Evolutionary conservation across 2,329 filamentous ascomycete genomes (phyloP), one percentile per base, ranked within the genome.

Genomic region (Phyllosticta paracitricarpa): DNA sequence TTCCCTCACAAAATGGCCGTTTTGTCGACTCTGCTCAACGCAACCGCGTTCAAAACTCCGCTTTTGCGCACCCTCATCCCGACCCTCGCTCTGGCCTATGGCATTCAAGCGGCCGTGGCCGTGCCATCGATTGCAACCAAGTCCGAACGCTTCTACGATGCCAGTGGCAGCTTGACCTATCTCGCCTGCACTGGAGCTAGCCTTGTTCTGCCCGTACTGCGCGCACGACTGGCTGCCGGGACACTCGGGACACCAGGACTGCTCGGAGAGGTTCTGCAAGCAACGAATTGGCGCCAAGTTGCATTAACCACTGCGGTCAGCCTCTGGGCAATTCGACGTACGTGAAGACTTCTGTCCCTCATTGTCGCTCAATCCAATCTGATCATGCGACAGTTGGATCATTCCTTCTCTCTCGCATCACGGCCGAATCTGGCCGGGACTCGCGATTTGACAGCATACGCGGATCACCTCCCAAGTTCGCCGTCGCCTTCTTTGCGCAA

Each of bases 121-220:
- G 69, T 86, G 1, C 86, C 86, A 4, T 87, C 84, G 5, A 83
- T 87, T 63, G 64, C 79, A 26, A 75, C 77, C 33, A 79, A 84
- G 67, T 82, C 82, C 6, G 87, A 89, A 68, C 81, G 82, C 48
- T 87, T 87, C 76, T 89, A 87, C 70, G 87, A 89, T 69, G 71
- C 86, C 56, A 86, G 84, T 1, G 86, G 86, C 56, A 85, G 84
- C 14, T 68, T 86, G 33, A 88, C 86, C 2, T 87, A 86, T 68
- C 77, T 89, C 48, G 82, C 83, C 59, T 85, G 85, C 69, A 84
- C 83, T 14, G 81, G 82, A 0, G 71, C 88, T 28, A 84, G 81
- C 62, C 75, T 89, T 17, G 84, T 82, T 64, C 76, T 88, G 17
- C 85, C 85, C 0, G 79, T 80, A 3, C 73, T 86, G 61, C 77